These are phyloP conservation scores for Phaeodactylum tricornutum DNA, from an alignment of 108 stramenopile genomes.

Conservation along the genomic window DNA sequence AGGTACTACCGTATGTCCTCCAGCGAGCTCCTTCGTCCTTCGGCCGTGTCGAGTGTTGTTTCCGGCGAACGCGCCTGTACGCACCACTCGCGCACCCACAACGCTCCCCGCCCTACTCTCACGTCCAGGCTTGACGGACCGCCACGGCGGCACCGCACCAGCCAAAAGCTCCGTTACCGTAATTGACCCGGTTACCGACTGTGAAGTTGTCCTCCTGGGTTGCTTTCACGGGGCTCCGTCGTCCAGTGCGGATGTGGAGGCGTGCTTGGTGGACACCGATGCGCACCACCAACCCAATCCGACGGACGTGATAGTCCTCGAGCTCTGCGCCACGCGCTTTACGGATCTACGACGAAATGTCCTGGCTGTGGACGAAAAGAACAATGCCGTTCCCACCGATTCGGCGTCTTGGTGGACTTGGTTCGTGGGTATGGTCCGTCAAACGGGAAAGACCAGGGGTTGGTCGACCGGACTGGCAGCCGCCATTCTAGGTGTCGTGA, in stretches of 20 bases:
- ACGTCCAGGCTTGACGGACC: no score
- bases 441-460: constrained; percentile 16
- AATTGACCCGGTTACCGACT: constrained; percentile 21
- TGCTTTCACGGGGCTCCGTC: constrained; percentile 32
- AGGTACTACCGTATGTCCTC: no score
- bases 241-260: constrained; percentile 18
- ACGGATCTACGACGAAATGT: constrained; percentile 16
- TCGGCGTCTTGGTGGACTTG: constrained; percentile 2
- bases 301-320: constrained; percentile 21
- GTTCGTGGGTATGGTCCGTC: constrained; percentile 13
- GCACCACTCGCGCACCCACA: no score
- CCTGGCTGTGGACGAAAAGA: not conserved
- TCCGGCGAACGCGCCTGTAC: no score
- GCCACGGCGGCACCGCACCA: no score
- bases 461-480: constrained; percentile 23
- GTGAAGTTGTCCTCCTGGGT: constrained; percentile 27
- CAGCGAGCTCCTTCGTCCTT: no score
- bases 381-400: not conserved
- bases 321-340: constrained; percentile 31
- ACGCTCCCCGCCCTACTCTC: no score
- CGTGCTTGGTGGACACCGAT: not conserved
- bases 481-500: constrained; percentile 19
- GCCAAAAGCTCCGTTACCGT: no score
- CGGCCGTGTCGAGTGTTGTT: no score
- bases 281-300: not conserved